Evolutionary conservation across 768 basidiomycete genomes (phyloP).

Genomic region (Xerocomellus intermedius): DNA sequence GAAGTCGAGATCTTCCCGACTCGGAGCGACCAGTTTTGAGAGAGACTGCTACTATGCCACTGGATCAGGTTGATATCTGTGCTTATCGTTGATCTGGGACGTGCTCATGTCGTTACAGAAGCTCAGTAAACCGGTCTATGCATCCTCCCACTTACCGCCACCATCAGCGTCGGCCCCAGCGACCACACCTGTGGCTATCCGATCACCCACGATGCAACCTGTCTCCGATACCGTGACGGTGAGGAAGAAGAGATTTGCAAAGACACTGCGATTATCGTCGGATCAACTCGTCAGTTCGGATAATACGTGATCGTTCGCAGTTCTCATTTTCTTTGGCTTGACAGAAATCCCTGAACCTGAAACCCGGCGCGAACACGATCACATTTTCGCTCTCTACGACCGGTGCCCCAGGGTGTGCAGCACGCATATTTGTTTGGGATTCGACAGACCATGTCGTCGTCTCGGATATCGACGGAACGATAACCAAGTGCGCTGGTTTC

Average conservation of each 20-base stretch:
- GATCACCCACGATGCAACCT: constrained; percentile 30
- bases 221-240: constrained; percentile 11
- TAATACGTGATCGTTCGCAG: neutral
- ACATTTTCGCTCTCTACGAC: constrained; percentile 90
- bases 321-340: neutral
- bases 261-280: constrained; percentile 89
- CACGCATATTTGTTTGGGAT: constrained; percentile 95
- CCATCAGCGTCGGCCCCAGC: constrained; percentile 45
- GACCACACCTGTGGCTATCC: constrained; percentile 38
- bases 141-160: constrained; percentile 5
- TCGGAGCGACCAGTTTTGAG: constrained; percentile 25
- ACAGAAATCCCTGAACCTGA: constrained; percentile 83
- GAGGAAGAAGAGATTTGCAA: constrained; percentile 66
- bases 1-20: constrained; percentile 44
- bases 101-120: constrained; percentile 16
- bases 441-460: constrained; percentile 87
- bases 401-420: constrained; percentile 80
- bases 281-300: constrained; percentile 76
- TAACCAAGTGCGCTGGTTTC: constrained; percentile 77
- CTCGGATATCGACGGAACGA: constrained; percentile 98
- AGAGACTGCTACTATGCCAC: constrained; percentile 23
- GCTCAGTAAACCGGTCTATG: neutral
- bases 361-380: constrained; percentile 85
- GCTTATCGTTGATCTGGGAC: neutral
- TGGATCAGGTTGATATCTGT: constrained; percentile 20